phyloP scores from a whole-genome alignment of 345 rosid genomes.

The Lepidium africanum region DNA sequence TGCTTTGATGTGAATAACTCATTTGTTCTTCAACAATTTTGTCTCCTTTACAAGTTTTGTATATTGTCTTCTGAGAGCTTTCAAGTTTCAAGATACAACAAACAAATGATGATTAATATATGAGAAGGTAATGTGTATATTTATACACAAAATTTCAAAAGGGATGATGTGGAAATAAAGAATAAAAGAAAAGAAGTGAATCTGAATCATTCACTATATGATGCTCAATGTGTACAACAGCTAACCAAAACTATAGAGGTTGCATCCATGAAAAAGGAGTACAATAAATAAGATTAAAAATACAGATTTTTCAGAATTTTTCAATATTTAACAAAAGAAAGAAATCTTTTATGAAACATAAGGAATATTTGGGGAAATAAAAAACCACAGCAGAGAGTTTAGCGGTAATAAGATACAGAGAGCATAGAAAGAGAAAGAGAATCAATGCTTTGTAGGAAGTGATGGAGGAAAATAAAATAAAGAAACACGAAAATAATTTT shows the following conservation, averaged over 20 bases:
- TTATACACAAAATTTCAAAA: slow-evolving; percentile 34
- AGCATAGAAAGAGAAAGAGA: slow-evolving; percentile 21
- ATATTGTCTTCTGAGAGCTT: neutral
- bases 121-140: slow-evolving; percentile 33
- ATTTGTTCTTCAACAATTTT: slow-evolving; percentile 23
- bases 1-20: slow-evolving; percentile 57
- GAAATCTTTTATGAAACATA: slow-evolving; percentile 38
- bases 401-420: slow-evolving; percentile 6
- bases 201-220: slow-evolving; percentile 35
- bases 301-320: neutral
- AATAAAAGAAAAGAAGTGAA: slow-evolving; percentile 45
- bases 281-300: slow-evolving; percentile 28
- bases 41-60: neutral
- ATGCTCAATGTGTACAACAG: slow-evolving; percentile 42
- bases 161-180: slow-evolving; percentile 31
- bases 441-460: slow-evolving; percentile 58
- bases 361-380: neutral
- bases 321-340: slow-evolving; percentile 30
- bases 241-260: slow-evolving; percentile 32
- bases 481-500: neutral
- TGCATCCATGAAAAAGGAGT: slow-evolving; percentile 47
- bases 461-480: slow-evolving; percentile 41
- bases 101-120: slow-evolving; percentile 12
- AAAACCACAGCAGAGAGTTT: slow-evolving; percentile 30
- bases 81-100: neutral